A percentile compares a stretch with the other conserved stretches of the same genome.
Conservation (phyloP, 148 eudicot species). For the Rhododendron mucronatum region DNA sequence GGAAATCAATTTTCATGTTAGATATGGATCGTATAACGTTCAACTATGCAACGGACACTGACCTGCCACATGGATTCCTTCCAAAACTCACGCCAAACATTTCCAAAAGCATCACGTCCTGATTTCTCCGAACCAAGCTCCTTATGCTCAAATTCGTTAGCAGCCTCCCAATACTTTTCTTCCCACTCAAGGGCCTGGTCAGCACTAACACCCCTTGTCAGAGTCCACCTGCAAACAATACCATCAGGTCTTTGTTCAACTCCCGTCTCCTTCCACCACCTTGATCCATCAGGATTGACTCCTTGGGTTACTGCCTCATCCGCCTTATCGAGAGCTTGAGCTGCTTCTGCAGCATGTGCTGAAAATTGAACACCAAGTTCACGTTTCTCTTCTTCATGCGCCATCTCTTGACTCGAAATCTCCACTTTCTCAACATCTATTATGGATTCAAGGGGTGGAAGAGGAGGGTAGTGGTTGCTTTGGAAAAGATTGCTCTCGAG, state of each 20-base stretch:
- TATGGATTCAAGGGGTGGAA: constrained; percentile 74
- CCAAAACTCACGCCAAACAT: constrained; percentile 93
- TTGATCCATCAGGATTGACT: constrained; percentile 65
- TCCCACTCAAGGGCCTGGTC: constrained; percentile 82
- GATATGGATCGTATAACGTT: not conserved
- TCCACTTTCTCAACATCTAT: constrained; percentile 45
- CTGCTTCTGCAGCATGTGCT: constrained; percentile 74
- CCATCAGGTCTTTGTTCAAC: constrained; percentile 72
- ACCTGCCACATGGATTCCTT: constrained; percentile 93
- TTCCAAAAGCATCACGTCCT: constrained; percentile 82
- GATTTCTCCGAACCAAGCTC: constrained; percentile 96
- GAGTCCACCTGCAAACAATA: constrained; percentile 73
- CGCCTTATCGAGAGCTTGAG: constrained; percentile 42
- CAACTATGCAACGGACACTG: constrained; percentile 7
- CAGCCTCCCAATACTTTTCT: constrained; percentile 97
- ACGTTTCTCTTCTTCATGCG: constrained; percentile 33
- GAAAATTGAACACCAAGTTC: constrained; percentile 53
- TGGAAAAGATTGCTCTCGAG: constrained; percentile 52
- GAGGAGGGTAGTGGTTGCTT: constrained; percentile 30
- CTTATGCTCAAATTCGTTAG: constrained; percentile 63
- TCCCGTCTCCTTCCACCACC: constrained; percentile 91
- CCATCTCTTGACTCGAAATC: constrained; percentile 27
- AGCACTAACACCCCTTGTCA: constrained; percentile 73
- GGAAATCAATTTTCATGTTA: not conserved
- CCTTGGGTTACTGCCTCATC: constrained; percentile 39